Base-by-base conservation (phyloP, 1,284 basidiomycete species). In the Kalmanozyma brasiliensis region DNA sequence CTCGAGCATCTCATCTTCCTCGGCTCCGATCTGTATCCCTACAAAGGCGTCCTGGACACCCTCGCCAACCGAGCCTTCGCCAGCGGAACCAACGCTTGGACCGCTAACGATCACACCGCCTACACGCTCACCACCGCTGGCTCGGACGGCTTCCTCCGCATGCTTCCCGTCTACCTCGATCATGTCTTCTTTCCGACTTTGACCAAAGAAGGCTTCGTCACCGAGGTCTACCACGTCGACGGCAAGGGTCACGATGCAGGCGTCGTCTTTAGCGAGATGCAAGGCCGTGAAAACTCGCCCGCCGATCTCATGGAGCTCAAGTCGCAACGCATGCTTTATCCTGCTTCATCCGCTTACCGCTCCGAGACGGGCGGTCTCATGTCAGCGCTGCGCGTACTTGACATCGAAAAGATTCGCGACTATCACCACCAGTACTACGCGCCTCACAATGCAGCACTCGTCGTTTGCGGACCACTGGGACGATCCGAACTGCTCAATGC, bases 101-200 rank as follows among this genome's bases (percentile, higher is more conserved):
- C 86, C 16, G 85, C 84, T 10, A 85, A 84, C 60, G 85, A 86
- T 52, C 78, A 83, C 62, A 83, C 74, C 19, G 93, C 92, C 8
- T 99, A 98, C 83, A 98, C 95, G 1, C 90, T 96, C 66, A 91
- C 92, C n/a, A 98, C 95, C 3, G 96, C 96, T 16, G 96, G 96
- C 59, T 90, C 91, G 60, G 92, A 96, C 78, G 96, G 96, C 2
- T 98, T 99, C 82, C 85, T 98, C 36, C 91, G 94, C 76, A 88
- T 98, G 62, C 85, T 98, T 19, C 95, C 95, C 34, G 90, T 98
- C 69, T 99, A 94, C 82, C 86, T 98, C 36, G 96, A 99, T 83
- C 96, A 99, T 82, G 92, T 98, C 67, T 87, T 99, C 45, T 95
- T 96, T 83, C 94, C 96, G 4, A 98, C 94, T 0, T 88, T 98